These are phyloP conservation scores for Tilletia horrida DNA, from an alignment of 1,284 basidiomycete species.

Conservation along the genomic window DNA sequence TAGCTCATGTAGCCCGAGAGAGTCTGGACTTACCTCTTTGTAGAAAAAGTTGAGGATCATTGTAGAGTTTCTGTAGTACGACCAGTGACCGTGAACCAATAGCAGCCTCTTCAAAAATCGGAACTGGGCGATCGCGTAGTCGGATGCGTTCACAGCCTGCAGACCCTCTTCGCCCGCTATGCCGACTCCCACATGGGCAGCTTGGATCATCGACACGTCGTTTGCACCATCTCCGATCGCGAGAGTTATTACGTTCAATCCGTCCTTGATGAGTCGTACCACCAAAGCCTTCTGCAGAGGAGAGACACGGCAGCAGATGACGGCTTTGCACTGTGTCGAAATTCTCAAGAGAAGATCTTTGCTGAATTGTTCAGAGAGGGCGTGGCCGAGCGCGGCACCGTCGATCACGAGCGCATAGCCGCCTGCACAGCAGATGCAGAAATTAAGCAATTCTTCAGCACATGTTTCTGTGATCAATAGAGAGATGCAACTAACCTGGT, in stretches of 20 bases:
- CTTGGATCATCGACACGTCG: constrained; percentile 65
- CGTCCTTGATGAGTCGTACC: constrained; percentile 97
- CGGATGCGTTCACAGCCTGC: constrained; percentile 92
- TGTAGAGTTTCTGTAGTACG: constrained; percentile 89
- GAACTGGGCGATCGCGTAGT: constrained; percentile 97
- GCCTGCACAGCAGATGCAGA: constrained; percentile 81
- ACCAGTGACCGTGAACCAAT: constrained; percentile 97
- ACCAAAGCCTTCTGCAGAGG: constrained; percentile 96
- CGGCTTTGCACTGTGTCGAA: constrained; percentile 97
- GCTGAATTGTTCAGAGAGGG: constrained; percentile 63
- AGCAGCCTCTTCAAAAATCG: constrained; percentile 91
- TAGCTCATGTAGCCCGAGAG: too few species aligned
- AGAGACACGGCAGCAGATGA: constrained; percentile 96
- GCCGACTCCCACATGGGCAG: constrained; percentile 81
- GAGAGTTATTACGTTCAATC: constrained; percentile 81
- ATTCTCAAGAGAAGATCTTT: constrained; percentile 90
- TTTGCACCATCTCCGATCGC: constrained; percentile 75
- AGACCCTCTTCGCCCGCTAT: constrained; percentile 98
- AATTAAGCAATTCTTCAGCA: constrained; percentile 88
- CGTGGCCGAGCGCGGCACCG: constrained; percentile 88
- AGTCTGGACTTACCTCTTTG: constrained; percentile 16
- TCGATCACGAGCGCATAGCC: constrained; percentile 93
- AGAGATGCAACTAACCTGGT: constrained; percentile 60
- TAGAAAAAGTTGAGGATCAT: constrained; percentile 66
- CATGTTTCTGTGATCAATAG: constrained; percentile 61